A percentile compares a stretch with the other conserved stretches of the same genome.
These are phyloP conservation scores for Hortiboletus campestris DNA, from an alignment of 768 basidiomycete genomes.

Conservation along the genomic window DNA sequence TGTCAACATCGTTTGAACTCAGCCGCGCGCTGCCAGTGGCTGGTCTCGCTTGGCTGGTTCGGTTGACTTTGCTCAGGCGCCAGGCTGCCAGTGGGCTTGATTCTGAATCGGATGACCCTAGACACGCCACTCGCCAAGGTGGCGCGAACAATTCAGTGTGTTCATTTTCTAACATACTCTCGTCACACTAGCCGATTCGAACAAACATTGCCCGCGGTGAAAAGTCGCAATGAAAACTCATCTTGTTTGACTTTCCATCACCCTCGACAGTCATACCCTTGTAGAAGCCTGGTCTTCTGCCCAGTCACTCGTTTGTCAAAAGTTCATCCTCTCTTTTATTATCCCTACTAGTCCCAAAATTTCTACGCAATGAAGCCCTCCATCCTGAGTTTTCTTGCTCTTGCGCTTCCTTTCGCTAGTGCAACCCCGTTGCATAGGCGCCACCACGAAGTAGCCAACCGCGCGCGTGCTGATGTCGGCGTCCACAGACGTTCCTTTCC, in stretches of 20 bases:
- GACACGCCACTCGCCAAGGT: neutral
- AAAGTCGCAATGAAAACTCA: neutral
- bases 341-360: neutral
- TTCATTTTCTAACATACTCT: neutral
- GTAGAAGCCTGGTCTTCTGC: constrained; percentile 10
- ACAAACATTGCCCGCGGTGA: constrained; percentile 13
- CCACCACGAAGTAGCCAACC: constrained; percentile 47
- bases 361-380: constrained; percentile 23
- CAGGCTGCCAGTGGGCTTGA: too few species aligned
- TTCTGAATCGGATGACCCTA: too few species aligned
- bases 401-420: constrained; percentile 34
- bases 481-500: constrained; percentile 35
- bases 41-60: too few species aligned
- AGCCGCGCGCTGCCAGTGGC: too few species aligned
- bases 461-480: constrained; percentile 38
- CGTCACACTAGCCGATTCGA: constrained; percentile 23
- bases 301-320: constrained; percentile 24
- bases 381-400: constrained; percentile 36
- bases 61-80: too few species aligned
- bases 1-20: neutral
- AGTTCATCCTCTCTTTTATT: neutral
- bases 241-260: neutral
- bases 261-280: constrained; percentile 1
- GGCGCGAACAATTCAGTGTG: neutral
- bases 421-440: constrained; percentile 29